Evolutionary conservation across 2,329 filamentous ascomycete genomes (phyloP), one percentile per base, ranked within the genome.

Genomic region (Ascochyta koolunga): DNA sequence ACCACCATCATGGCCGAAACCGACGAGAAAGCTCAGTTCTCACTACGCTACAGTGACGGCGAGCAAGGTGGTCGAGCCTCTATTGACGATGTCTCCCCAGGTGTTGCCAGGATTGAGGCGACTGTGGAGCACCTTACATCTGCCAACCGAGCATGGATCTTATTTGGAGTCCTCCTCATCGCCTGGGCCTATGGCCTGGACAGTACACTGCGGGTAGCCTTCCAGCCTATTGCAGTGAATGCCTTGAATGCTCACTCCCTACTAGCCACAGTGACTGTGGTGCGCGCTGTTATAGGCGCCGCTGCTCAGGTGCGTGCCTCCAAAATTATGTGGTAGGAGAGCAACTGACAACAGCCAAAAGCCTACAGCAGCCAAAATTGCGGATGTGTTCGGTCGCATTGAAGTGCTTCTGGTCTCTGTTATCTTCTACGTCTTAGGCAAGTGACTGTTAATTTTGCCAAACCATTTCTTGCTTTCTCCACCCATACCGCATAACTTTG

Each of bases 151-250:
- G 59, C 83, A 54, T 77, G 79, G 56, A 79, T 89, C 67, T 88
- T 88, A 71, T 64, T 82, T 9, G 78, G 84, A 21, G 77, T 88
- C 58, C 88, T 89, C 67, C 68, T 89, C 27, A 75, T 88, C 47
- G 82, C 85, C 10, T 89, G 87, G 68, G 83, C 80, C 29, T 89
- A 88, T 67, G 82, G 83, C 2, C 77, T 88, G 19, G 60, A 65
- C 19, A 57, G 82, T 21, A 82, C 77, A 1, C 76, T 87, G 37
- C 79, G 85, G 13, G 81, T 79, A 25, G 39, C 53, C 0, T 65
- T 61, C 5, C 58, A 83, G 75, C 79, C 84, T 0, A 77, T 79
- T 59, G 85, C 85, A 0, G 85, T 83, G 0, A 77, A 79, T 0
- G 76, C 71, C 27, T 85, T 82, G 60, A 67, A 70, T 4, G 56